Base-by-base conservation (phyloP, 2,329 filamentous ascomycete genomes). In the Botryotinia globosa region DNA sequence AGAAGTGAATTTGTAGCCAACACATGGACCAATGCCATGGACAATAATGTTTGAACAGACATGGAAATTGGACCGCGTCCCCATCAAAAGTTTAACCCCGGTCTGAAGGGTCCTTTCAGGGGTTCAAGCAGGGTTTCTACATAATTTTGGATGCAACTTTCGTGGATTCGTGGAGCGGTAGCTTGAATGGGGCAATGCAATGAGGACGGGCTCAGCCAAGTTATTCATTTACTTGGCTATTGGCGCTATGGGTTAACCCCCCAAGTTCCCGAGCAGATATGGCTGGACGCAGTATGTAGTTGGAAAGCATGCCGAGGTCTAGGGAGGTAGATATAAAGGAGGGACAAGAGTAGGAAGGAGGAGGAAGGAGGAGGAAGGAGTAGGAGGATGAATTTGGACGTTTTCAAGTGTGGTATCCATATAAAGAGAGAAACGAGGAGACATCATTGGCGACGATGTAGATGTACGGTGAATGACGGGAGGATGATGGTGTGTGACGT, bases 61-160 rank as follows among this genome's bases (percentile, higher is more conserved):
- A 51, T 63, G n/a, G 44, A 39, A 42, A 51, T 65, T 25, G 34
- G 59, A 22, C 66, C 64, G 29, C 34, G 69, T 6, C 44, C 44
- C 44, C 63, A 39, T 62, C 51, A 65, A n/a, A 25, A 39, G 45
- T 39, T 25, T 6, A 37, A 56, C 42, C 25, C 45, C 64, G 34
- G 48, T 54, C 37, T 54, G 69, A 71, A 54, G 59, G 59, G 69
- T 71, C 59, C 45, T 71, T 48, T 48, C 64, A 62, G 69, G 69
- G 69, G 44, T 65, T 63, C 29, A 65, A 71, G 45, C 69, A 71
- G 34, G 59, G 69, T 71, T 71, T 71, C 56, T 66, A 66, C 45
- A 51, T 54, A n/a, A 54, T 66, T 18, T 45, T 39, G 37, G 25
- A 25, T 51, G 29, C 64, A 29, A 54, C 45, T 16, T 22, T 39